Base-by-base conservation (phyloP, 805 yeast species). In the Candida ipomoeae region DNA sequence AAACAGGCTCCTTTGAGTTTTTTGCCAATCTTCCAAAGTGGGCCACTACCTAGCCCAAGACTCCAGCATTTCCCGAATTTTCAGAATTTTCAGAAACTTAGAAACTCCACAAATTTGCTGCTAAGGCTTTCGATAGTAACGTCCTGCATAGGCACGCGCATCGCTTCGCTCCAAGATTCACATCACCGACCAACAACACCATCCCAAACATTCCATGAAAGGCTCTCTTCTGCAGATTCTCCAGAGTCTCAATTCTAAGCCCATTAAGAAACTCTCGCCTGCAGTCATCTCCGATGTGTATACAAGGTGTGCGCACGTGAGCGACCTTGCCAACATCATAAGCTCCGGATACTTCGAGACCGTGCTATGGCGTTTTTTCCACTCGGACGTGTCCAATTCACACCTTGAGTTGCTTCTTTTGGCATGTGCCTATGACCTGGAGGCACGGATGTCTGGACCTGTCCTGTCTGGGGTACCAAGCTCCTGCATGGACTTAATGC, bases 311-410 rank as follows among this genome's bases (percentile, higher is more conserved):
- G 17, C 31, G 15, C 31, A 52, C 5, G 18, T 39, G 15, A 23
- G 39, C 17, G 43, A 44, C 33, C 46, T 57, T 23, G 49, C 46
- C 13, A 53, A 55, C 45, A 18, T 56, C 15, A 17, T 52, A 8
- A 41, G 44, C 6, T 47, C 67, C 1, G 56, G 51, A 18, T 68
- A 60, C 52, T 62, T 70, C 34, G 44, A 54, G 17, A 54, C 60
- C n/a, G 66, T 69, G 21, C 61, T 74, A 13, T 79, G 81, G 82
- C 65, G 64, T 11, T 55, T 62, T 39, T 74, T 75, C 50, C 69
- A 70, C 44, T 62, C 62, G 10, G 78, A 75, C 50, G 64, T 69
- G 7, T 63, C 77, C 2, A 60, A 66, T 41, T 68, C 65, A 26
- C 81, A 78, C 55, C 61, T 77, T 4, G 69, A 70, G 35, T 57